Evolutionary conservation across 2,329 filamentous ascomycete species (phyloP), one percentile per base, ranked within the genome.

Genomic region (Colletotrichum sp.): DNA sequence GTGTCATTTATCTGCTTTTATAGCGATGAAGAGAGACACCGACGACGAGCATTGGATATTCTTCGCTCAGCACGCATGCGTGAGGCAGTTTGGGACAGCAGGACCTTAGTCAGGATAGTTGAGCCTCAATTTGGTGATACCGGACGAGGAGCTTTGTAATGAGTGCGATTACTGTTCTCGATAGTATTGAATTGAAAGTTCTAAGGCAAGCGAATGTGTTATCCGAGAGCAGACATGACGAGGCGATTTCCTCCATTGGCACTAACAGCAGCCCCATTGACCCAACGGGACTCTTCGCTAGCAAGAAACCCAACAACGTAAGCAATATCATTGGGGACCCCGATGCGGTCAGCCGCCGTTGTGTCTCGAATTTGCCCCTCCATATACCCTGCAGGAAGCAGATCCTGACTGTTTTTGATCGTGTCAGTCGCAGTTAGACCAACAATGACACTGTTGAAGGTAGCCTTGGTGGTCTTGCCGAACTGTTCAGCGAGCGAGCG

Each of bases 401-500:
- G 8, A n/a, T 10, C 6, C 9, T 62, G 13, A 1, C 16, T 36
- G 1, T 8, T 3, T 8, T 30, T 15, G 13, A 55, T 9, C 7
- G 65, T 8, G 2, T 73, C 55, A 9, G 74, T 81, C 30, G 78
- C 79, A 18, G 82, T 66, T 1, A 79, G 80, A 3, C 82, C 82
- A 5, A 80, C 82, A 60, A 83, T 81, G 4, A 83, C 80, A 16
- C 74, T 80, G 75, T 84, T 83, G 1, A 83, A 81, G 0, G 80
- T 83, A 8, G 80, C 78, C 1, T 74, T 78, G 7, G 80, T 75
- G 0, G 70, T 71, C 18, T 79, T 80, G 12, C 81, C 80, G 1
- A 83, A 79, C 28, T 81, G 80, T 16, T 79, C 80, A 2, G 82
- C 82, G 79, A 81, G 82, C 1, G 79, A 79, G 4, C 82, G 78